phyloP scores from a whole-genome alignment of 352 stramenopile species.

The Phytophthora vignae region DNA sequence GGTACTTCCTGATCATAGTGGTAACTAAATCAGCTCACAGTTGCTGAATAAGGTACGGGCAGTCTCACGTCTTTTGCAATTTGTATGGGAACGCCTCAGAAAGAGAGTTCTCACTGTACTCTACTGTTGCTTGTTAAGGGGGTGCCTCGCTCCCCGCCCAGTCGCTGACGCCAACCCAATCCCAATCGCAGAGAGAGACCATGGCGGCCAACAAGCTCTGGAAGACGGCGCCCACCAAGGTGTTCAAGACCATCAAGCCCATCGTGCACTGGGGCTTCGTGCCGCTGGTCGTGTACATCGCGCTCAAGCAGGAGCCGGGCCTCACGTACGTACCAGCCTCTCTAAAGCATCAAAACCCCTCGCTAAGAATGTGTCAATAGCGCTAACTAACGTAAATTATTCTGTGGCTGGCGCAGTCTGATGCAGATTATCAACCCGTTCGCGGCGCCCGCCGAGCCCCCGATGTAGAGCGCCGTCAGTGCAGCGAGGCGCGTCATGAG shows the following conservation, averaged over 20 bases:
- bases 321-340: conserved; percentile 59
- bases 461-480: conserved; percentile 44
- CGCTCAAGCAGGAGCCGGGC: conserved; percentile 77
- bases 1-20: neutral
- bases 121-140: neutral
- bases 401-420: conserved; percentile 48
- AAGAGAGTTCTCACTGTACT: neutral
- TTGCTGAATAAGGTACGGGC: neutral
- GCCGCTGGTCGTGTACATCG: conserved; percentile 83
- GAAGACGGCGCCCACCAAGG: conserved; percentile 80
- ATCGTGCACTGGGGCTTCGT: conserved; percentile 87
- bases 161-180: neutral
- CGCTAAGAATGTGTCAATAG: conserved; percentile 9
- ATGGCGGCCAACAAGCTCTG: conserved; percentile 69
- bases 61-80: too few species aligned
- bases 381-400: neutral
- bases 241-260: conserved; percentile 85
- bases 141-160: neutral
- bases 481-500: neutral
- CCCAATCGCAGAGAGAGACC: neutral
- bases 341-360: neutral
- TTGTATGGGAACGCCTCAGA: neutral
- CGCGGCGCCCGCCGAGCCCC: conserved; percentile 61
- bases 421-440: conserved; percentile 83
- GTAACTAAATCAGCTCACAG: neutral